Base-by-base conservation (phyloP, 495 filamentous ascomycete species). In the Aspergillus hancockii region DNA sequence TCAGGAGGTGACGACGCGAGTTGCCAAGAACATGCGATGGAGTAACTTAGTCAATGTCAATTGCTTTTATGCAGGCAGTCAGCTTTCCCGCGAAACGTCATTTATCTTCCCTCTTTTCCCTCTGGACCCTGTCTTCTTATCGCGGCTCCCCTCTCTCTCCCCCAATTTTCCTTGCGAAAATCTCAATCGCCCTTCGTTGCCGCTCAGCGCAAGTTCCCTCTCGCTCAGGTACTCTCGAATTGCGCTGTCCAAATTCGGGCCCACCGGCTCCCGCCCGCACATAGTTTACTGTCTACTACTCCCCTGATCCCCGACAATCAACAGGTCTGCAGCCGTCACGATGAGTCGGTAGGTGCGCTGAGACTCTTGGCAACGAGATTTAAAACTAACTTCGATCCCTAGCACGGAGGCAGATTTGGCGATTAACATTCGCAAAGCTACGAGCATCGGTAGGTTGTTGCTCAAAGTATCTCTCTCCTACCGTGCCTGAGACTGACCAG, bases 341-440 rank as follows among this genome's bases (percentile, higher is more conserved):
- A 78, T 78, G 75, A 78, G 75, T 78, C 75, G 77, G 77, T 79
- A 74, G 57, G 75, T 66, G 43, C 22, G 71, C 23, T 36, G 10
- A 8, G 1, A 36, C 32, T 9, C 32, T 36, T 10, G 32, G 32
- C 32, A 9, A 10, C 32, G 32, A 36, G 32, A 36, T 36, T 5
- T 14, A 43, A 43, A 43, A 8, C 14, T 18, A 43, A 43, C 13
- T 18, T 12, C 13, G 54, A 58, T 31, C 43, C 56, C 36, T 71
- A 94, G 91, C 74, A 92, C 93, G 67, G 94, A 98, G 75, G 86
- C 88, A 66, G 92, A 98, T 75, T 85, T 98, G 67, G 85, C 89
- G 69, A 89, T 94, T 75, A 96, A 97, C 74, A 97, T 98, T 75
- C 87, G 89, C 71, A 98, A 98, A 78, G 94, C 94, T 18, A 98